Base-by-base conservation (phyloP, 768 basidiomycete species). In the Boletus patriciae region DNA sequence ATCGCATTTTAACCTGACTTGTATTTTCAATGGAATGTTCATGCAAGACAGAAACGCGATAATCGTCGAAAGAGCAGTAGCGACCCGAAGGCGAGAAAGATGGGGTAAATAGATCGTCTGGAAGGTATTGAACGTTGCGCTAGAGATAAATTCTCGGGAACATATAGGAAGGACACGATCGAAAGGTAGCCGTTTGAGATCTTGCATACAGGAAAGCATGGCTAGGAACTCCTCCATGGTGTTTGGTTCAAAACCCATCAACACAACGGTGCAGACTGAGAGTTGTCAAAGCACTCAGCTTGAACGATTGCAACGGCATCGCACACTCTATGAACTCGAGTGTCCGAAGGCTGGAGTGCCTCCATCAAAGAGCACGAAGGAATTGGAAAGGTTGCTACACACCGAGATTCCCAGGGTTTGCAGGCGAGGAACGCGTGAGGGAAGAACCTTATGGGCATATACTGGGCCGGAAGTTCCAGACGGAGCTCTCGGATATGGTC, bases 171-270 rank as follows among this genome's bases (percentile, higher is more conserved):
- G n/a, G 16, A 66, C 63, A 49, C 69, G 40, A 15, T 71, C 63
- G 18, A 80, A 64, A 47, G 68, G 62, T 2, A 79, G 68, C 15
- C 61, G 59, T 46, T 65, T 66, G 3, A 79, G 64, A 40, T 57
- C 16, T 9, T 71, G 74, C 73, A 76, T 76, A 37, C 65, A 57
- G 16, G 62, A 48, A 4, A 80, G 67, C 10, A 65, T 65, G 19
- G 66, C 52, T 7, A 75, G 50, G n/a, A 81, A 60, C 34, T 74
- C 69, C 7, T 46, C 49, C 23, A 64, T 62, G 13, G 66, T 59
- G 2, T 73, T 72, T 15, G 66, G 70, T n/a, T n/a, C n/a, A n/a
- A 19, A 64, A 51, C 8, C 50, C 34, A 7, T 7, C 19, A 23
- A 68, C 52, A 4, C 72, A 44, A 43, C 65, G 21, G 18, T 66